phyloP scores from a whole-genome alignment of 768 basidiomycete species.

The Rhodosporidiobolus sp. region DNA sequence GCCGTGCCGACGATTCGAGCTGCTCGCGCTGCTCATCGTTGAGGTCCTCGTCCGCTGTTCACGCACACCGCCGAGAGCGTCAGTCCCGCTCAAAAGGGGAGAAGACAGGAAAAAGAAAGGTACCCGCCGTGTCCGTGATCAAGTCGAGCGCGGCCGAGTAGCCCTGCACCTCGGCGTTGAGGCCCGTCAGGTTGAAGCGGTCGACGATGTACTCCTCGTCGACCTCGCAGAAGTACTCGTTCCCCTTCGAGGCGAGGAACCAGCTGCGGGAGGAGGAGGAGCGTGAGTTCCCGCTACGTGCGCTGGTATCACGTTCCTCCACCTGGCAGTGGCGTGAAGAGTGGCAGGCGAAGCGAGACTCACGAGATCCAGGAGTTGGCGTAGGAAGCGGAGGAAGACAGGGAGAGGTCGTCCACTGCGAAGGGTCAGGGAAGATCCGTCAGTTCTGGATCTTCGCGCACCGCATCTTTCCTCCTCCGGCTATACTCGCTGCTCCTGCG shows the following conservation, averaged over 20 bases:
- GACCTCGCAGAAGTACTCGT: constrained; percentile 99
- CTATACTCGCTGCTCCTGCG: no score
- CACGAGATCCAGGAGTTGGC: constrained; percentile 32
- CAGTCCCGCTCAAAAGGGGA: background rate
- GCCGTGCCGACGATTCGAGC: constrained; percentile 85
- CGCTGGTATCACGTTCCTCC: no score
- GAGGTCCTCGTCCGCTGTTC: constrained; percentile 69
- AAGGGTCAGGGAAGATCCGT: background rate
- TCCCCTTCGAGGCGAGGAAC: constrained; percentile 53
- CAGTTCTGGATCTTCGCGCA: background rate
- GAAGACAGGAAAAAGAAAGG: constrained; percentile 43
- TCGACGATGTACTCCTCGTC: constrained; percentile 99
- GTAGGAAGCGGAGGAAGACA: constrained; percentile 24
- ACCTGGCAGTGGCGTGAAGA: no score
- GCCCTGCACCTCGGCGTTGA: constrained; percentile 93
- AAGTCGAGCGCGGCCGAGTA: constrained; percentile 90
- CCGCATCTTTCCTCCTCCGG: no score
- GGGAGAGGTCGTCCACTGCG: constrained; percentile 30
- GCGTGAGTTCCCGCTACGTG: background rate
- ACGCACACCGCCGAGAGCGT: background rate
- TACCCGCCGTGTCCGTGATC: constrained; percentile 92
- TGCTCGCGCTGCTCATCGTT: constrained; percentile 89
- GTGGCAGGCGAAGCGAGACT: background rate
- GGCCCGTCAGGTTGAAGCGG: constrained; percentile 94
- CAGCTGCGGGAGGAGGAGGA: constrained; percentile 11